Evolutionary conservation across 495 filamentous ascomycete species (phyloP), one percentile per base, ranked within the genome.

Genomic region (Bathelium albidoporum): DNA sequence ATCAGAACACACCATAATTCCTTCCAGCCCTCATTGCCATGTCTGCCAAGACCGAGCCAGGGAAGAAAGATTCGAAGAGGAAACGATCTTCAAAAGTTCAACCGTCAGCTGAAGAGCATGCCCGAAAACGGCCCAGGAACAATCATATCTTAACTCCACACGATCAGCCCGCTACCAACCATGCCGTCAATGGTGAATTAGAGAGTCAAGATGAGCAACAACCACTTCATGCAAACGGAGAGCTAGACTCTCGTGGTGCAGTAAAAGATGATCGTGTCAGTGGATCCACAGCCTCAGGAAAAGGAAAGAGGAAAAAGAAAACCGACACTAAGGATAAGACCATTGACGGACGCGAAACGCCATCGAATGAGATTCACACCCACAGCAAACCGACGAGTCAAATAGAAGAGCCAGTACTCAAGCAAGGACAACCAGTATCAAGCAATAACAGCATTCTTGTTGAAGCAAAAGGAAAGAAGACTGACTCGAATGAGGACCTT

Each of bases 81-180:
- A 73, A 73, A 63, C 58, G 69, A 59, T 55, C 49, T 10, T 55
- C 49, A 4, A 55, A 55, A 24, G 20, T 11, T 16, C 4, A 55
- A 16, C 24, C 36, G 39, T 32, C 55, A 28, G 32, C 29, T 32
- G 34, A 39, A 26, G 39, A 14, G 36, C 26, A 58, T 52, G n/a
- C 12, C 43, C 39, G 24, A 26, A 62, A 62, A 53, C 29, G 49
- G 12, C 7, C 11, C 49, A 55, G 29, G 29, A 29, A 9, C 7
- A 24, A 55, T 16, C n/a, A 29, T 55, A 24, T 26, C 24, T 55
- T 24, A n/a, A 11, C 24, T 9, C 49, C 49, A 29, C 24, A 10
- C 22, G 49, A 55, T 9, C 5, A 26, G 9, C 5, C 49, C 24
- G 16, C 49, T 9, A 9, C 9, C 22, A 26, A 26, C n/a, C n/a